Percentiles rank a stretch among this genome's conserved stretches.
These are phyloP conservation scores for Xerocomellus dryophilus DNA, from an alignment of 768 basidiomycete genomes.

Conservation along the genomic window DNA sequence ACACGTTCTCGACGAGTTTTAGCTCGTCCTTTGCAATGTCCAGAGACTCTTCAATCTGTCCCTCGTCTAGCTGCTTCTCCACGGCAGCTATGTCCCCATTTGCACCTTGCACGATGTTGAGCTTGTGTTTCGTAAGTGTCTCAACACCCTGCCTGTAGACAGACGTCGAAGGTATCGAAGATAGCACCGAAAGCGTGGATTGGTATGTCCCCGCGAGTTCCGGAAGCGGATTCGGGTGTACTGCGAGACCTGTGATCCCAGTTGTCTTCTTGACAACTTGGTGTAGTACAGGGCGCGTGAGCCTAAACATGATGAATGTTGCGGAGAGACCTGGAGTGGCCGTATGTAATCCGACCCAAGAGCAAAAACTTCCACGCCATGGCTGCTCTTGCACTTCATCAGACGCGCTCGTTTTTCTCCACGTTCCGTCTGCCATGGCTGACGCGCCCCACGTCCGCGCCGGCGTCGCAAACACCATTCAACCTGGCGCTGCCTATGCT, in stretches of 20 bases:
- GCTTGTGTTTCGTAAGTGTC: conserved; percentile 76
- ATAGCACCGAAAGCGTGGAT: conserved; percentile 67
- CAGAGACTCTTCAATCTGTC: conserved; percentile 84
- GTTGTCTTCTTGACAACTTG: conserved; percentile 72
- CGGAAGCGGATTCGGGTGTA: conserved; percentile 83
- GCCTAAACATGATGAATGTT: conserved; percentile 61
- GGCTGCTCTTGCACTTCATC: conserved; percentile 40
- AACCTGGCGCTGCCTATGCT: conserved; percentile 40
- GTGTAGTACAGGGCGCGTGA: conserved; percentile 68
- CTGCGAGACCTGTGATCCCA: conserved; percentile 78
- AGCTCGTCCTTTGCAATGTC: conserved; percentile 83
- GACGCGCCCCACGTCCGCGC: conserved; percentile 12
- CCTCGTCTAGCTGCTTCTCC: conserved; percentile 77
- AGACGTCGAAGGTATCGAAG: conserved; percentile 72
- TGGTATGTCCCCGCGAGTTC: conserved; percentile 72
- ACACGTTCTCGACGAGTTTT: conserved; percentile 71
- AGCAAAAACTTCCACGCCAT: conserved; percentile 24
- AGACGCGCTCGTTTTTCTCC: conserved; percentile 29
- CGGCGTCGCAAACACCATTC: conserved; percentile 29
- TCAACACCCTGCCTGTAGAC: conserved; percentile 90
- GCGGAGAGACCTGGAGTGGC: conserved; percentile 16
- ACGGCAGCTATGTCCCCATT: conserved; percentile 62
- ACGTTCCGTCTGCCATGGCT: conserved; percentile 26
- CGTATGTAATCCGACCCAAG: neutral
- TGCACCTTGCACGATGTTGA: conserved; percentile 66